Conservation (phyloP, 495 filamentous ascomycete genomes). For the Recurvomyces mirabilis region DNA sequence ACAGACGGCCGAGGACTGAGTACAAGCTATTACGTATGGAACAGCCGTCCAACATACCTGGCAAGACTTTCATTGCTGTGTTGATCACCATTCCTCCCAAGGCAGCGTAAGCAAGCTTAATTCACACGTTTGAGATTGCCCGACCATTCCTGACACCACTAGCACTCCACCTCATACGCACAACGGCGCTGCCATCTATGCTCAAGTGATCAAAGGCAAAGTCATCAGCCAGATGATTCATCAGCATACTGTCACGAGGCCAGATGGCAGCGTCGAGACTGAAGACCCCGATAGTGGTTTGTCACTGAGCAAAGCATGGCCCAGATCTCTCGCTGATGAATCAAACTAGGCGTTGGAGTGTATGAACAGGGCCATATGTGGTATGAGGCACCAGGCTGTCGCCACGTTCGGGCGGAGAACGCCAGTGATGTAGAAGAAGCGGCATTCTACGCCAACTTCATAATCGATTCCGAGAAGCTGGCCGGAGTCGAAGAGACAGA, state of each 20-base stretch:
- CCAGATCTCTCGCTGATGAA: too few species aligned
- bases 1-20: background rate
- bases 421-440: constrained; percentile 2
- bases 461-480: constrained; percentile 1
- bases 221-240: constrained; percentile 2
- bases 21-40: background rate
- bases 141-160: background rate
- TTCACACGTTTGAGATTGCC: background rate
- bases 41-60: background rate
- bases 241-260: background rate
- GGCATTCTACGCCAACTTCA: constrained; percentile 1
- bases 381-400: constrained; percentile 5
- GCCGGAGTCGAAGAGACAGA: background rate
- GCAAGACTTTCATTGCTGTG: background rate
- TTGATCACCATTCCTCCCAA: background rate
- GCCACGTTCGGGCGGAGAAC: background rate
- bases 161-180: background rate
- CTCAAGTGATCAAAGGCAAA: background rate
- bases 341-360: constrained; percentile 5
- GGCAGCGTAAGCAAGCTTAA: background rate
- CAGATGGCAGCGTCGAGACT: background rate
- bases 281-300: background rate
- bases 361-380: constrained; percentile 1
- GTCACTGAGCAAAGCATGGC: background rate
- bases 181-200: background rate